A percentile compares a stretch with the other conserved stretches of the same genome.
These are phyloP conservation scores for Cutaneotrichosporon dermatis DNA, from an alignment of 1,284 basidiomycete species.

Conservation along the genomic window DNA sequence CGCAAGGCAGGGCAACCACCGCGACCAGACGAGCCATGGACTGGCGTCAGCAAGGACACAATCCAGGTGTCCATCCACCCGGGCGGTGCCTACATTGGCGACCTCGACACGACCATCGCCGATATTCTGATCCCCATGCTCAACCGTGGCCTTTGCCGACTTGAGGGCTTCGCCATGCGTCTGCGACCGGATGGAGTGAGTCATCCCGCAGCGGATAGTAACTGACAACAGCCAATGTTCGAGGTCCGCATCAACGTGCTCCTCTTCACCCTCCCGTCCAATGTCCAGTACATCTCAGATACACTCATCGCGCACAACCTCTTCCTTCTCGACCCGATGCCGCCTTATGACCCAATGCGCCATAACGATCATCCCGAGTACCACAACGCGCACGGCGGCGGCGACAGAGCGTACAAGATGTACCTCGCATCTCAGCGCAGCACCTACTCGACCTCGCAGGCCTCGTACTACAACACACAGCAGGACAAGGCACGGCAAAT, in stretches of 20 bases:
- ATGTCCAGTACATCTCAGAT: conserved; percentile 73
- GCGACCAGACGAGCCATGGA: conserved; percentile 54
- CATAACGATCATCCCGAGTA: conserved; percentile 64
- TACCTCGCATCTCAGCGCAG: conserved; percentile 21
- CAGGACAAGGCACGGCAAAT: conserved; percentile 68
- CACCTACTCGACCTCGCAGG: not conserved
- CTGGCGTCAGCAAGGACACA: conserved; percentile 59
- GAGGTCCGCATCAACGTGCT: conserved; percentile 68
- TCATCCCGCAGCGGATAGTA: not conserved
- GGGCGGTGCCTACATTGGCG: conserved; percentile 59
- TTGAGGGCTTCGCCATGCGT: conserved; percentile 61
- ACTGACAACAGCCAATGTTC: conserved; percentile 28
- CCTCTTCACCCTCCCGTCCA: conserved; percentile 86
- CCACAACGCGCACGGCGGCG: conserved; percentile 72
- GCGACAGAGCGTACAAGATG: conserved; percentile 24
- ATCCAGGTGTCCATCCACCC: conserved; percentile 60
- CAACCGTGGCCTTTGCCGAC: conserved; percentile 70
- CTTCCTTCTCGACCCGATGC: conserved; percentile 71
- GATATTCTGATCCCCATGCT: conserved; percentile 73
- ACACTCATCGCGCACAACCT: conserved; percentile 65
- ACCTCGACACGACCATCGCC: conserved; percentile 77
- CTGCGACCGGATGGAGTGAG: conserved; percentile 46
- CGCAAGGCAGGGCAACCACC: conserved; percentile 50
- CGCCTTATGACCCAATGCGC: conserved; percentile 55
- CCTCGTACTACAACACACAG: conserved; percentile 12